Evolutionary conservation across 805 yeast species (phyloP), one percentile per base, ranked within the genome.

Genomic region (Maudiozyma turicensis): DNA sequence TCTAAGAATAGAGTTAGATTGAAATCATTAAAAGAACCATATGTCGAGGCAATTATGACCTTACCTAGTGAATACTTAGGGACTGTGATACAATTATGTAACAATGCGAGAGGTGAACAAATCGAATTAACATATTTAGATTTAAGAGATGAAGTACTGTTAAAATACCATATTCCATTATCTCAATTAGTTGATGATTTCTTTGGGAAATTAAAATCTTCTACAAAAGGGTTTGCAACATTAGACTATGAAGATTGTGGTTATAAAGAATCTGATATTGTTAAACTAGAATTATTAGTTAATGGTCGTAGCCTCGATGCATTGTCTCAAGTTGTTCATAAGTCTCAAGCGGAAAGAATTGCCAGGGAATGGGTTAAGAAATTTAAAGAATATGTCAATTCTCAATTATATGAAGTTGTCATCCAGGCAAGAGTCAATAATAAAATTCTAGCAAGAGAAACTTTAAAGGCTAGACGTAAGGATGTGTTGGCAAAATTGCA

Each of bases 181-280:
- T 84, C 95, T 0, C 95, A 88, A 60, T 70, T 91, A 35, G 96
- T 93, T 6, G 97, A 91, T 61, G 96, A 93, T 67, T 91, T 91
- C 64, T 90, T 93, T 66, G 98, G 98, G 1, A 87, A 86, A 63
- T 72, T 91, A 50, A 91, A 91, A 64, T 90, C 96, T 1, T 76
- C 81, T 1, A 87, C 98, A 0, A 80, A 81, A 60, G 99, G 99
- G 0, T 91, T 86, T 67, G 98, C 96, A 0, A 86, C 96, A 0
- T 72, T 91, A 47, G 98, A 91, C 67, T 91, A 91, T 60, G 97
- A 93, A 58, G 98, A 91, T 61, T 81, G 84, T 5, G 99, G 98
- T 0, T 91, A 89, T 67, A 75, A 72, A 54, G 76, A 78, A 34
- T 80, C 95, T 1, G 89, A 86, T 60, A 79, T 91, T 26, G 89